phyloP scores from a whole-genome alignment of 495 filamentous ascomycete species.

The Bacidia rubella region DNA sequence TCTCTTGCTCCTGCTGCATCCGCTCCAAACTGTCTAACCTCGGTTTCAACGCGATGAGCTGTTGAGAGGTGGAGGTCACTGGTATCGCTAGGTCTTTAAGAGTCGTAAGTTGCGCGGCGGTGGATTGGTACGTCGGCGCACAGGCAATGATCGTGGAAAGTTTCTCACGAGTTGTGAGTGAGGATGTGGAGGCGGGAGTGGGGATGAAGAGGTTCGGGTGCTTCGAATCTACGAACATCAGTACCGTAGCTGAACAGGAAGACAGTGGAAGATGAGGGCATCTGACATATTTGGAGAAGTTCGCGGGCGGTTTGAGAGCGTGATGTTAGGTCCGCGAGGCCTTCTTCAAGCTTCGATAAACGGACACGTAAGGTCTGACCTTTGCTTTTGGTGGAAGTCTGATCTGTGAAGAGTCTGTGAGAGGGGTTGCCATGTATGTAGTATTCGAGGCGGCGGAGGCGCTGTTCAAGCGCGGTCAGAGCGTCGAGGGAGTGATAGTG shows the following conservation, averaged over 20 bases:
- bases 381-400: conserved; percentile 26
- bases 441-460: conserved; percentile 61
- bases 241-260: too few relatives aligned
- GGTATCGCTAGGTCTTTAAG: conserved; percentile 68
- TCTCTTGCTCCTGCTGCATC: conserved; percentile 57
- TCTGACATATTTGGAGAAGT: conserved; percentile 33
- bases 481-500: conserved; percentile 44
- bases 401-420: conserved; percentile 25
- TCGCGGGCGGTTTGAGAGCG: conserved; percentile 36
- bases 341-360: conserved; percentile 51
- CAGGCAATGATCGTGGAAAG: conserved; percentile 61
- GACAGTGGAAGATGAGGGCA: neutral
- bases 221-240: conserved; percentile 33
- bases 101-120: conserved; percentile 65
- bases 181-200: conserved; percentile 27
- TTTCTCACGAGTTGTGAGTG: conserved; percentile 30
- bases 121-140: conserved; percentile 59
- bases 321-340: conserved; percentile 35
- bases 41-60: conserved; percentile 55
- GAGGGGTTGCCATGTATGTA: conserved; percentile 46
- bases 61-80: conserved; percentile 48
- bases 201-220: conserved; percentile 46
- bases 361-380: conserved; percentile 37
- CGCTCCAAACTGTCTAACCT: conserved; percentile 53
- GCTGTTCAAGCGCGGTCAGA: conserved; percentile 62